Evolutionary conservation across 345 rosid genomes (phyloP), one percentile per base, ranked within the genome.

Genomic region (Aegle marmelos): DNA sequence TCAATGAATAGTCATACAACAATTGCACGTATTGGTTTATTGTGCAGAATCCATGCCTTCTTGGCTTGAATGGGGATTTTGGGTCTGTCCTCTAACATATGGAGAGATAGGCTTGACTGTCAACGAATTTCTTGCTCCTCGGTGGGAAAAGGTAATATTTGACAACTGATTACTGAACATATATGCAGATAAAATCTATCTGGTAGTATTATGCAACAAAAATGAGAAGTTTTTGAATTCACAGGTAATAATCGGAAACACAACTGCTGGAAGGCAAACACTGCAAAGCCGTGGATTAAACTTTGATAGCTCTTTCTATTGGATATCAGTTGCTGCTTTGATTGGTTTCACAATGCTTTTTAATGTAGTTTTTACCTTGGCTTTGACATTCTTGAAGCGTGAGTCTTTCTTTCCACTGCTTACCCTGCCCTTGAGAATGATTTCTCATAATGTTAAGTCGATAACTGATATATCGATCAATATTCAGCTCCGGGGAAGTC

Each of bases 81-180:
- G 97, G 97, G 70, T 92, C n/a, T 88, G 90, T 75, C 93, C 93
- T 21, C 34, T 91, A 86, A 73, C 92, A 28, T 91, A 89, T 74
- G 94, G 87, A 21, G 87, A 87, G 73, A 92, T 13, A 70, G 93
- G 92, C 48, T 60, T 92, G 66, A 80, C 91, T 37, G 76, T 86
- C 25, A 92, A 91, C 54, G 93, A 92, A 63, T 89, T 92, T 79
- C 85, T 80, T 30, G 88, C 94, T 28, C 89, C 91, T 28, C 90
- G 91, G 39, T 91, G 94, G 97, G 77, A 80, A 80, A 48, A 80
- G 80, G 79, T 78, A n/a, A 37, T 67, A 56, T 25, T 57, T 45
- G 17, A 13, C 17, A 11, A 13, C 50, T 58, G 22, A 24, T 65
- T 13, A 36, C 24, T 53, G 25, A 34, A 36, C 24, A 22, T n/a